Evolutionary conservation across 208 protist species (phyloP).

Genomic region (Porcisia hertigi): DNA sequence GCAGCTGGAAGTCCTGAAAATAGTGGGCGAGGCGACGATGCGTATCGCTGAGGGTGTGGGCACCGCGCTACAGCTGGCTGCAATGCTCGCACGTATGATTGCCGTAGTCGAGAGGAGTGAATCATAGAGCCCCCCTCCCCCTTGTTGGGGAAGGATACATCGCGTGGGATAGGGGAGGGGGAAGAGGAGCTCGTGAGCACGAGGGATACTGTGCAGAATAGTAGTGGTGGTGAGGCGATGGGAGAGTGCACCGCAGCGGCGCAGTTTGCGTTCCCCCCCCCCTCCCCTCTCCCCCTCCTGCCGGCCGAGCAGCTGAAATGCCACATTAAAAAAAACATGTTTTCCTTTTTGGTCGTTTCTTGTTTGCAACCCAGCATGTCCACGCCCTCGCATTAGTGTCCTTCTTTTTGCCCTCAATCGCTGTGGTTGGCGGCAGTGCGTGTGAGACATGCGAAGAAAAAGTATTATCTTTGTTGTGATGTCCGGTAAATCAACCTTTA

Average conservation of each 20-base stretch:
- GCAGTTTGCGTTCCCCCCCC: neutral
- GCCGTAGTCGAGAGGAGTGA: conserved; percentile 28
- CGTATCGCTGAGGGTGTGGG: conserved; percentile 86
- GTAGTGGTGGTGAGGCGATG: neutral
- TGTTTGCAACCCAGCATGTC: no score
- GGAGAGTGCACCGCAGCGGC: neutral
- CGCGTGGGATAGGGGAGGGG: neutral
- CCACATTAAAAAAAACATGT: no score
- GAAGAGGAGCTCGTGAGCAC: neutral
- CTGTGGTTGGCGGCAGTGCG: neutral
- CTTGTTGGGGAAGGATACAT: neutral
- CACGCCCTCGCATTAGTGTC: neutral
- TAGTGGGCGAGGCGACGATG: conserved; percentile 88
- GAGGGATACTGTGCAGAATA: neutral
- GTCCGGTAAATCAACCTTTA: neutral
- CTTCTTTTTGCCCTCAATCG: neutral
- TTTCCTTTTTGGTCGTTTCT: no score
- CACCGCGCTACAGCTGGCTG: conserved; percentile 81
- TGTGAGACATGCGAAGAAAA: neutral
- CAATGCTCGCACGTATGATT: conserved; percentile 82
- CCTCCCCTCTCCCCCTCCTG: neutral
- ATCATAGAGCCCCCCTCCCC: conserved; percentile 16
- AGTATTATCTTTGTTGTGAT: neutral
- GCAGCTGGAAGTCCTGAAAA: conserved; percentile 77
- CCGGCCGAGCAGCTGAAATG: neutral